Conservation (phyloP, 805 yeast genomes). For the Candida silvicultrix region DNA sequence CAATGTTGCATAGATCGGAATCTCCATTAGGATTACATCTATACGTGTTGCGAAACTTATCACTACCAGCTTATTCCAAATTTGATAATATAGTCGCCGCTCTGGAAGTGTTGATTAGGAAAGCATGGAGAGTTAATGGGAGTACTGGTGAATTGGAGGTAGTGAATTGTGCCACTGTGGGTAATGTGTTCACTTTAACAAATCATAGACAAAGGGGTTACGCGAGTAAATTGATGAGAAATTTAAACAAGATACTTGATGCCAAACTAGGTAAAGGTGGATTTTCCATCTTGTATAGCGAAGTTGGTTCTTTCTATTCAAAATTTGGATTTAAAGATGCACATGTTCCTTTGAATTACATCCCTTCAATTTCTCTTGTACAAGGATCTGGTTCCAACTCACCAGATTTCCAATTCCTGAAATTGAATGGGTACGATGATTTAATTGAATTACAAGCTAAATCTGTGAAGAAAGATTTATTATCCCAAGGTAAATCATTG, state of each 20-base stretch:
- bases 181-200: slow-evolving; percentile 53
- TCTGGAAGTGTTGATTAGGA: slow-evolving; percentile 34
- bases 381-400: not conserved
- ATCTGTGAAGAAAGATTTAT: not conserved
- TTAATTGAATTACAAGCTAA: no score
- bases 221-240: slow-evolving; percentile 41
- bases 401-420: slow-evolving; percentile 20
- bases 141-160: slow-evolving; percentile 21
- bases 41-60: slow-evolving; percentile 25
- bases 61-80: slow-evolving; percentile 12
- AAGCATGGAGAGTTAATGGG: slow-evolving; percentile 23
- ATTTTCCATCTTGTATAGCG: slow-evolving; percentile 59
- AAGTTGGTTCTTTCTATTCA: slow-evolving; percentile 61
- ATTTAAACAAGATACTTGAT: slow-evolving; percentile 29
- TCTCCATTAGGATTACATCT: slow-evolving; percentile 26
- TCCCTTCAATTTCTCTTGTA: slow-evolving; percentile 3
- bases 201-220: slow-evolving; percentile 48
- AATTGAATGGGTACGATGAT: slow-evolving; percentile 23
- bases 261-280: slow-evolving; percentile 24
- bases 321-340: slow-evolving; percentile 51
- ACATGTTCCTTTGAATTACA: slow-evolving; percentile 30
- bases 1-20: not conserved
- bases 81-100: slow-evolving; percentile 32
- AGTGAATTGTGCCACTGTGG: slow-evolving; percentile 36
- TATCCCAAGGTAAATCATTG: no score